These are phyloP conservation scores for Phialemoniopsis sp. DNA, from an alignment of 2,329 filamentous ascomycete genomes.

Conservation along the genomic window DNA sequence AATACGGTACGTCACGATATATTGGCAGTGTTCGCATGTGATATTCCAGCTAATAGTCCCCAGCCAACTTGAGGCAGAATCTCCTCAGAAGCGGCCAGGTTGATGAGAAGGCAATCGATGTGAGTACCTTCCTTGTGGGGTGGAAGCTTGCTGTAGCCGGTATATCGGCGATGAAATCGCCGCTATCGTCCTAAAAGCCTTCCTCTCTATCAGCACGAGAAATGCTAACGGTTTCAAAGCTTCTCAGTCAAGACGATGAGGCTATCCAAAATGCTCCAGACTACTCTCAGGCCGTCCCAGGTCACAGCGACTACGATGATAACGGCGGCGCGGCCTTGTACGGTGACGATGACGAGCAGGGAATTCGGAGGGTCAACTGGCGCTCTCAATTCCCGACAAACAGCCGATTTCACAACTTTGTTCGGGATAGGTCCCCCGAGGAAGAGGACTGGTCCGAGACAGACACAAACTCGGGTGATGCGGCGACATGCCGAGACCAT, in stretches of 20 bases:
- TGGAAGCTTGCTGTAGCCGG: conserved; percentile 1
- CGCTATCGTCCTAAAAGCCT: no score
- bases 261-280: conserved; percentile 11
- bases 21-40: conserved; percentile 2
- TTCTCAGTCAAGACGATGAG: conserved; percentile 21
- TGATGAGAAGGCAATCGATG: conserved; percentile 37
- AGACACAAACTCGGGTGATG: conserved; percentile 2
- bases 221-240: conserved; percentile 6
- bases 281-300: neutral
- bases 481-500: neutral
- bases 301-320: no score
- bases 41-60: conserved; percentile 6
- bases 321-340: no score
- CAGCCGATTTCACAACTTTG: no score
- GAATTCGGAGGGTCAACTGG: no score
- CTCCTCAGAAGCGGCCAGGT: conserved; percentile 42
- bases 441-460: conserved; percentile 6
- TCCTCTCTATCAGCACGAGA: no score
- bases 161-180: no score
- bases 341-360: no score
- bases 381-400: no score
- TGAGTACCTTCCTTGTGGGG: conserved; percentile 20
- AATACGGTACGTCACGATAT: no score
- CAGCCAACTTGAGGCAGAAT: conserved; percentile 42
- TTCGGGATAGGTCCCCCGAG: neutral